phyloP scores from a whole-genome alignment of 1,284 basidiomycete species.

The Moesziomyces parantarcticus region DNA sequence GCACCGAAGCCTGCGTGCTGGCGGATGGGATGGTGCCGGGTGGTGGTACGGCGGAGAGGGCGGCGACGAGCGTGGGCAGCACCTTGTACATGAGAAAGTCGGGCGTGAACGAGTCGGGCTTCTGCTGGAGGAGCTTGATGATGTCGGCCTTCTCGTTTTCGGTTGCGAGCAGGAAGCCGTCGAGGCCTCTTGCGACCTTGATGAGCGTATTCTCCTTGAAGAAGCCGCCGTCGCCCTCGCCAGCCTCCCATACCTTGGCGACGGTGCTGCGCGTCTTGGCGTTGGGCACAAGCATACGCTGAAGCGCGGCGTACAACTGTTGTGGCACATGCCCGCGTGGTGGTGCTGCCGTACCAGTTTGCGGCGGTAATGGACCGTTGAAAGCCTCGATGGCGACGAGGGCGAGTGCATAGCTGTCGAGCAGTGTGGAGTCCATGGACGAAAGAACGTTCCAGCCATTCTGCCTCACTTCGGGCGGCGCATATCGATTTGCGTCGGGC shows the following conservation, averaged over 20 bases:
- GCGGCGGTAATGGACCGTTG: conserved; percentile 68
- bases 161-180: conserved; percentile 84
- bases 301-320: conserved; percentile 82
- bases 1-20: conserved; percentile 38
- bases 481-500: conserved; percentile 62
- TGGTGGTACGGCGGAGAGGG: conserved; percentile 70
- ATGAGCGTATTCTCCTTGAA: conserved; percentile 86
- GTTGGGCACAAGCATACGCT: conserved; percentile 88
- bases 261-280: conserved; percentile 81
- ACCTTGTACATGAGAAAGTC: conserved; percentile 88
- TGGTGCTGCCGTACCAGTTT: conserved; percentile 78
- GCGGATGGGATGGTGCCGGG: conserved; percentile 45
- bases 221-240: conserved; percentile 74
- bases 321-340: conserved; percentile 82
- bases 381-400: conserved; percentile 59
- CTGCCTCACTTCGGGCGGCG: conserved; percentile 90
- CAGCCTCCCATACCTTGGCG: conserved; percentile 45
- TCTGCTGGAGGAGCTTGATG: conserved; percentile 64
- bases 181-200: conserved; percentile 84
- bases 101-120: conserved; percentile 73
- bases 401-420: conserved; percentile 60
- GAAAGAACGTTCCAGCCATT: conserved; percentile 74
- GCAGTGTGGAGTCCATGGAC: conserved; percentile 36
- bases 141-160: conserved; percentile 81
- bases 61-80: conserved; percentile 84